Conservation (phyloP, 257 asterid species). For the Eucommia ulmoides region DNA sequence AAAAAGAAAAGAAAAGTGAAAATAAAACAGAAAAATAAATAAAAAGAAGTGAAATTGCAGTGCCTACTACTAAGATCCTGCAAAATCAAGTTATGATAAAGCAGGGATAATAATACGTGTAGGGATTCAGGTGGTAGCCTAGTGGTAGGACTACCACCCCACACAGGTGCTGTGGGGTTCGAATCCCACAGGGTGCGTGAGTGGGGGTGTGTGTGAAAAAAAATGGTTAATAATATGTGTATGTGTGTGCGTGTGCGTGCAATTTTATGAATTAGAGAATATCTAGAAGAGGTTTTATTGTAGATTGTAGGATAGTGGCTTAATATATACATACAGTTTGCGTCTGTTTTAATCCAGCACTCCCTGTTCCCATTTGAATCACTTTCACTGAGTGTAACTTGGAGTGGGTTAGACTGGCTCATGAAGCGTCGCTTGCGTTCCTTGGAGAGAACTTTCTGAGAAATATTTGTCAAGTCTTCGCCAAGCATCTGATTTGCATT, state of each 20-base stretch:
- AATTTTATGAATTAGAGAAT: neutral
- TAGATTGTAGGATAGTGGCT: neutral
- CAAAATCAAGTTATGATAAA: neutral
- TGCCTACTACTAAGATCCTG: too few species aligned
- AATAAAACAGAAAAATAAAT: too few species aligned
- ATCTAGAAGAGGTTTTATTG: neutral
- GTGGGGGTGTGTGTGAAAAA: too few species aligned
- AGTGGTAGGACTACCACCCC: too few species aligned
- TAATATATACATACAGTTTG: constrained; percentile 62
- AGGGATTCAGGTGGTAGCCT: neutral
- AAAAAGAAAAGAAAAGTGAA: too few species aligned
- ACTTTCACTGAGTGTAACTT: constrained; percentile 17
- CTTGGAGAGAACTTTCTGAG: constrained; percentile 33
- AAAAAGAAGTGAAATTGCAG: too few species aligned
- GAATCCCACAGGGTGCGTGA: too few species aligned
- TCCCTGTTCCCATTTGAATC: constrained; percentile 39
- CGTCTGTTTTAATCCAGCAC: constrained; percentile 86
- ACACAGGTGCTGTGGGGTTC: too few species aligned
- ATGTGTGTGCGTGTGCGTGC: neutral
- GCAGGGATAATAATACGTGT: neutral
- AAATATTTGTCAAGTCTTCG: constrained; percentile 62
- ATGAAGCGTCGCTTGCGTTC: constrained; percentile 33
- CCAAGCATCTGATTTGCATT: constrained; percentile 30
- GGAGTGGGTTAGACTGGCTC: constrained; percentile 29
- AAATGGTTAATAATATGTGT: neutral